Conservation (phyloP, 352 stramenopile genomes). For the Blastocystis sp. region DNA sequence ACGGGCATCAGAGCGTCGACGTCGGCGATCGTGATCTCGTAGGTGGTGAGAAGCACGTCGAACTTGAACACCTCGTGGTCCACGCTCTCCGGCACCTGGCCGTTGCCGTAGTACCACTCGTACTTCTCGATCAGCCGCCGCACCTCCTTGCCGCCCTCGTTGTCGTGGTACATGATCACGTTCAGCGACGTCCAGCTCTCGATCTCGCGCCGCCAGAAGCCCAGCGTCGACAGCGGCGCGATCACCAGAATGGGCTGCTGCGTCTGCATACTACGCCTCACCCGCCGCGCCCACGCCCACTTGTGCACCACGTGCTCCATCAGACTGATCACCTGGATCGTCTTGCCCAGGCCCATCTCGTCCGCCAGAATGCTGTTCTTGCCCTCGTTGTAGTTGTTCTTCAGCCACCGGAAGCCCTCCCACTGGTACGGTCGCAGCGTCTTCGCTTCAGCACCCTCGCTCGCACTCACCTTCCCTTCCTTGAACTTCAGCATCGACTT, state of each 20-base stretch:
- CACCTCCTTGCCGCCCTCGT: conserved; percentile 81
- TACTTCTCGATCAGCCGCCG: conserved; percentile 87
- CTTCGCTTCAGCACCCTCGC: neutral
- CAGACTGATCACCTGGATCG: conserved; percentile 87
- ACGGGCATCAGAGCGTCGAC: conserved; percentile 81
- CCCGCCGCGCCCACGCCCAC: conserved; percentile 72
- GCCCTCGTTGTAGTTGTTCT: conserved; percentile 91
- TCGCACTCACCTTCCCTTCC: conserved; percentile 54
- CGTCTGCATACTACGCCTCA: conserved; percentile 48
- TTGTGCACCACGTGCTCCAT: conserved; percentile 86
- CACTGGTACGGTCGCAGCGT: conserved; percentile 92
- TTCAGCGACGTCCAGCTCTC: conserved; percentile 97
- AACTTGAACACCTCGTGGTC: conserved; percentile 82
- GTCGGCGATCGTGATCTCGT: conserved; percentile 89
- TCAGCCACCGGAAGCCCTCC: conserved; percentile 95
- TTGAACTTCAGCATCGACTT: conserved; percentile 76
- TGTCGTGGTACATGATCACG: conserved; percentile 97
- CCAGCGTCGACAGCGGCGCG: conserved; percentile 91
- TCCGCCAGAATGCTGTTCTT: conserved; percentile 90
- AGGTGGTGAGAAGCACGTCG: conserved; percentile 94
- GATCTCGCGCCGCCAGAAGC: conserved; percentile 98
- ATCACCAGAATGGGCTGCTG: conserved; percentile 82
- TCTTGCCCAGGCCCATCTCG: conserved; percentile 86
- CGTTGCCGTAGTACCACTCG: conserved; percentile 88
- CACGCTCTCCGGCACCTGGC: conserved; percentile 76